A percentile compares a stretch with the other conserved stretches of the same genome.
phyloP scores from a whole-genome alignment of 345 rosid genomes.

The Aquilaria malaccensis region DNA sequence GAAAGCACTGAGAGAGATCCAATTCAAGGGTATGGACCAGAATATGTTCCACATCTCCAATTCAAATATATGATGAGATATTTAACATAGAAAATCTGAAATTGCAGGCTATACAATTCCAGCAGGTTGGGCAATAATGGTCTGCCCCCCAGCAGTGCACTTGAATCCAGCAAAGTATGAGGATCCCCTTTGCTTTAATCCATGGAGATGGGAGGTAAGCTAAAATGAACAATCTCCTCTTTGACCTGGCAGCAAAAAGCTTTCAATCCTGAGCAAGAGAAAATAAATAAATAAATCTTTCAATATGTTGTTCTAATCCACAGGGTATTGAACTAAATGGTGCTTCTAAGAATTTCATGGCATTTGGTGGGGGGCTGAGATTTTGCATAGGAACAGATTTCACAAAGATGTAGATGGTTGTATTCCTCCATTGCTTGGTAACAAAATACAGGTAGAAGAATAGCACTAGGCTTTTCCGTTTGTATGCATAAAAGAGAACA shows the following conservation, averaged over 20 bases:
- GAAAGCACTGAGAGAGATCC: conserved; percentile 63
- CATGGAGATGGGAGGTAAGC: conserved; percentile 89
- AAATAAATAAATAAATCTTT: no score
- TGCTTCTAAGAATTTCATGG: conserved; percentile 82
- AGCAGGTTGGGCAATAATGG: conserved; percentile 89
- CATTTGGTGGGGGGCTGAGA: conserved; percentile 97
- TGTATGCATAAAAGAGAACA: not conserved
- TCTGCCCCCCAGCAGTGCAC: conserved; percentile 94
- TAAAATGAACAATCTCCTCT: conserved; percentile 11
- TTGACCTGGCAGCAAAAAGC: not conserved
- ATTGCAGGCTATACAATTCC: conserved; percentile 83
- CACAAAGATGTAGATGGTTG: conserved; percentile 80
- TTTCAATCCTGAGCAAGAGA: not conserved
- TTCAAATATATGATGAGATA: not conserved
- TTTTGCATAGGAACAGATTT: conserved; percentile 92
- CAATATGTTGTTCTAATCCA: not conserved
- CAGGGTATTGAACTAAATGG: conserved; percentile 56
- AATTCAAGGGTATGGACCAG: conserved; percentile 51
- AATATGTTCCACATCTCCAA: not conserved
- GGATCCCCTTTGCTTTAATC: conserved; percentile 72
- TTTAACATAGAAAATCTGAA: conserved; percentile 7
- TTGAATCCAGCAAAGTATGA: conserved; percentile 61
- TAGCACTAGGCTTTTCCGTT: not conserved
- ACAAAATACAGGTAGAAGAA: conserved; percentile 70
- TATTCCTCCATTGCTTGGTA: conserved; percentile 74